These are phyloP conservation scores for Cryomyces antarcticus DNA, from an alignment of 495 filamentous ascomycete genomes.

Conservation along the genomic window DNA sequence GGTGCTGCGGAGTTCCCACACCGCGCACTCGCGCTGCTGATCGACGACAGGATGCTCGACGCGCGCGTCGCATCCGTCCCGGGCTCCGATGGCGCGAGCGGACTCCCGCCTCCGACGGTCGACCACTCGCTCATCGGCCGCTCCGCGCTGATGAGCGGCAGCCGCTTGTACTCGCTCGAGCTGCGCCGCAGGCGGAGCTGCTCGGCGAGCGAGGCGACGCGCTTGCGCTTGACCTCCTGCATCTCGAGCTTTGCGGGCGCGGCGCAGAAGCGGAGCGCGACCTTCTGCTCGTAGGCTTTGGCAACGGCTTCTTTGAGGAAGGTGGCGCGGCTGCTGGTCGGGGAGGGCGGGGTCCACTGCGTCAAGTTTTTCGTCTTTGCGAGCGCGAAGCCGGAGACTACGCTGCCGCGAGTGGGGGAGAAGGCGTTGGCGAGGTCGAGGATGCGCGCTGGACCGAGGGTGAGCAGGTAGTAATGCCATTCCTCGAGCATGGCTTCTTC, in stretches of 20 bases:
- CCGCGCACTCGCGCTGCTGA: neutral
- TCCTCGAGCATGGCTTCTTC: slow-evolving; percentile 43
- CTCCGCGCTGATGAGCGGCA: slow-evolving; percentile 10
- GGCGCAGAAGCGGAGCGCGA: slow-evolving; percentile 12
- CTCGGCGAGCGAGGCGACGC: slow-evolving; percentile 13
- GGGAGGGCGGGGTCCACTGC: slow-evolving; percentile 30
- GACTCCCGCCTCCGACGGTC: neutral
- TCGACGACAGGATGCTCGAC: neutral
- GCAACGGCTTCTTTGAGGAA: slow-evolving; percentile 45
- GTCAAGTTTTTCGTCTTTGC: slow-evolving; percentile 35
- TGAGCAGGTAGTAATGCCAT: slow-evolving; percentile 41
- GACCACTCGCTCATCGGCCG: slow-evolving; percentile 17
- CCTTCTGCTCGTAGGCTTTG: slow-evolving; percentile 34
- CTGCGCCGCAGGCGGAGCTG: slow-evolving; percentile 11
- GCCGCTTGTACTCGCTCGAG: slow-evolving; percentile 6
- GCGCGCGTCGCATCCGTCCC: neutral
- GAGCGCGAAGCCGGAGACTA: slow-evolving; percentile 25
- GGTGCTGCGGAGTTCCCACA: neutral
- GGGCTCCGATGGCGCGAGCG: neutral
- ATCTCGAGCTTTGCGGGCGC: slow-evolving; percentile 1
- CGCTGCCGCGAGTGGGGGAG: slow-evolving; percentile 16
- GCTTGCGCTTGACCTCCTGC: slow-evolving; percentile 12
- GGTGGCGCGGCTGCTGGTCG: slow-evolving; percentile 27
- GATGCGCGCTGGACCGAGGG: slow-evolving; percentile 35
- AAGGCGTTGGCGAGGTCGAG: slow-evolving; percentile 31